These are phyloP conservation scores for Penicillium maclennaniae DNA, from an alignment of 495 filamentous ascomycete species.

Conservation along the genomic window DNA sequence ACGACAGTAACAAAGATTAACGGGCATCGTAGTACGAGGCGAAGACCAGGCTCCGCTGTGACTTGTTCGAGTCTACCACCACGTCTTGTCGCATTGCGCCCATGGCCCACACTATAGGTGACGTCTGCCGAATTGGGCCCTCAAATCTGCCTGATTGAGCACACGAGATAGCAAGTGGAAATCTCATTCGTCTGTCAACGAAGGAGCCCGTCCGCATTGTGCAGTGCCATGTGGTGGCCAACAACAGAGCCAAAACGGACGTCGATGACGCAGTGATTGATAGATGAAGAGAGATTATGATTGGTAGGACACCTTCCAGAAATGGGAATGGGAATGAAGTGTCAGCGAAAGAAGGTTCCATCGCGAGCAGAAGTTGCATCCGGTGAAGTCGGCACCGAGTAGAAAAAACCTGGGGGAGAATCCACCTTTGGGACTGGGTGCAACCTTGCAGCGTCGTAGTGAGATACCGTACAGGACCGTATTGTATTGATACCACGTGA, in stretches of 20 bases:
- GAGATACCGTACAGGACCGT: constrained; percentile 17
- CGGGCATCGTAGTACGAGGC: constrained; percentile 4
- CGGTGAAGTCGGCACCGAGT: constrained; percentile 26
- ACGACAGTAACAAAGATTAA: constrained; percentile 22
- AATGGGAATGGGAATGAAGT: constrained; percentile 1
- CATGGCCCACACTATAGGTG: background rate
- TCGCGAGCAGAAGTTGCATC: constrained; percentile 33
- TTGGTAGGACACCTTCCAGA: background rate
- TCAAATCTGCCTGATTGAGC: background rate
- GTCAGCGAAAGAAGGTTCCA: constrained; percentile 20
- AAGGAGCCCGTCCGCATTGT: constrained; percentile 4
- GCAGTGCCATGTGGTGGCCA: constrained; percentile 20
- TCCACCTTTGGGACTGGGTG: constrained; percentile 3
- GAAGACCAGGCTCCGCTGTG: background rate
- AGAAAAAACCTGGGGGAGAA: constrained; percentile 2
- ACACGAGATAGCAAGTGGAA: constrained; percentile 1
- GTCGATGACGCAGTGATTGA: constrained; percentile 4
- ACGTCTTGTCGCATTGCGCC: constrained; percentile 9
- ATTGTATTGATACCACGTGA: constrained; percentile 7
- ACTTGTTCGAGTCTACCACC: background rate
- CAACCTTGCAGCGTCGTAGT: constrained; percentile 27
- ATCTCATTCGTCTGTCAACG: constrained; percentile 11
- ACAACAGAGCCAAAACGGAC: constrained; percentile 4
- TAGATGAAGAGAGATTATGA: background rate
- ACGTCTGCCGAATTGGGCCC: background rate